These are phyloP conservation scores for Cystofilobasidium ferigula DNA, from an alignment of 768 basidiomycete genomes.

Conservation along the genomic window DNA sequence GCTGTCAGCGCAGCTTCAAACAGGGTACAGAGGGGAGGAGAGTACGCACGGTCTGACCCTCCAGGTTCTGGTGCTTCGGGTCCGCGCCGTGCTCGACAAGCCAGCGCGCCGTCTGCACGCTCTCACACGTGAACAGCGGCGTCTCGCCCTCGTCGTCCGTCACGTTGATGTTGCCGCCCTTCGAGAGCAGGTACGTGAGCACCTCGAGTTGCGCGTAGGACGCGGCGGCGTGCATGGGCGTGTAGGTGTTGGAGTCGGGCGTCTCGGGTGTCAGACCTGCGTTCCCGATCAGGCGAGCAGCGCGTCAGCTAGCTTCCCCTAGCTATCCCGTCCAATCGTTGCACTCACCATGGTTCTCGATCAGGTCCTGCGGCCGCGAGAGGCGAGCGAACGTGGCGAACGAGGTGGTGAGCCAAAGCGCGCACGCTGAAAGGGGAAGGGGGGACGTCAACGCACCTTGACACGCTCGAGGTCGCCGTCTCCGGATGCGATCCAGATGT, in stretches of 20 bases:
- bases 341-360: conserved; percentile 16
- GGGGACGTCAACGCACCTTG: conserved; percentile 44
- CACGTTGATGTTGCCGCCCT: conserved; percentile 80
- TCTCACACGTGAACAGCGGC: conserved; percentile 80
- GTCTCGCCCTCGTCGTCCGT: conserved; percentile 81
- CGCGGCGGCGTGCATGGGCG: conserved; percentile 62
- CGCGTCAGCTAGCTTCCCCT: not conserved
- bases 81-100: conserved; percentile 68
- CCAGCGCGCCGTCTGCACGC: conserved; percentile 61
- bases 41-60: conserved; percentile 61
- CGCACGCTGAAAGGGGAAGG: not conserved
- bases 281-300: not conserved
- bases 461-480: conserved; percentile 78
- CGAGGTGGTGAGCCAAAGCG: not conserved
- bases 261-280: conserved; percentile 16
- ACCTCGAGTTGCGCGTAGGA: conserved; percentile 74
- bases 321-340: not conserved
- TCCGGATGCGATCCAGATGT: conserved; percentile 87
- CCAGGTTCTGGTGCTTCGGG: conserved; percentile 52
- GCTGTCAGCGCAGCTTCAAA: not conserved
- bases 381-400: not conserved
- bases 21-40: not conserved
- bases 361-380: conserved; percentile 8
- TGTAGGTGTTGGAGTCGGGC: conserved; percentile 26
- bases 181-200: conserved; percentile 63